A percentile compares a stretch with the other conserved stretches of the same genome.
phyloP scores from a whole-genome alignment of 2,329 filamentous ascomycete genomes.

The Aspergillus sp. region DNA sequence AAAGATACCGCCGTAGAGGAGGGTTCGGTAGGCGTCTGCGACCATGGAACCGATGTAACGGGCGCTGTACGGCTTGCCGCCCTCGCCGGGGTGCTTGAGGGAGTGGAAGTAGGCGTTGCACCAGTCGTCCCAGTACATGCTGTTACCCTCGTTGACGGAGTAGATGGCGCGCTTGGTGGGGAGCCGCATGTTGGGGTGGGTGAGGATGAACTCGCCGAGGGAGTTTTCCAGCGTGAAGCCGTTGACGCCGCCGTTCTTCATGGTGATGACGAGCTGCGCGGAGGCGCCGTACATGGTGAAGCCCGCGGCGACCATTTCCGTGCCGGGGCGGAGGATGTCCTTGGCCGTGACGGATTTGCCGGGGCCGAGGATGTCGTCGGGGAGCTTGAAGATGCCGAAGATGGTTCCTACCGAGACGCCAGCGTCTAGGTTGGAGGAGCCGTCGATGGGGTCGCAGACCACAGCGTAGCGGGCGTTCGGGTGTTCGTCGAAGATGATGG shows the following conservation, averaged over 20 bases:
- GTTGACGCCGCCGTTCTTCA: slow-evolving; percentile 90
- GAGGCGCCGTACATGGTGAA: slow-evolving; percentile 99
- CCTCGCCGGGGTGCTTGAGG: slow-evolving; percentile 76
- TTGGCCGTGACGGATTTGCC: slow-evolving; percentile 64
- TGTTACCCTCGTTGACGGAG: slow-evolving; percentile 98
- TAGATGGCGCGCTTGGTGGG: slow-evolving; percentile 84
- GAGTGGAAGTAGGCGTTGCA: slow-evolving; percentile 88
- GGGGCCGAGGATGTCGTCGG: slow-evolving; percentile 60
- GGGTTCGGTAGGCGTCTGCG: slow-evolving; percentile 92
- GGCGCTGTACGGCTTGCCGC: slow-evolving; percentile 85
- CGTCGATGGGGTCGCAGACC: slow-evolving; percentile 96
- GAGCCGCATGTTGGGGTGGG: slow-evolving; percentile 91
- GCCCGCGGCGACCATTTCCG: slow-evolving; percentile 89
- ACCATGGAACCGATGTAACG: slow-evolving; percentile 99
- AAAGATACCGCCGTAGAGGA: slow-evolving; percentile 95
- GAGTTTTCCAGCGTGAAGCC: slow-evolving; percentile 97
- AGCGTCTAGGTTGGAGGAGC: slow-evolving; percentile 94
- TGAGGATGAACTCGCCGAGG: slow-evolving; percentile 97
- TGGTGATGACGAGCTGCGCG: slow-evolving; percentile 93
- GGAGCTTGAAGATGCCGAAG: slow-evolving; percentile 90
- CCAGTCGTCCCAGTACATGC: slow-evolving; percentile 89
- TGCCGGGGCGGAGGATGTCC: slow-evolving; percentile 86
- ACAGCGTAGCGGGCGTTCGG: slow-evolving; percentile 84
- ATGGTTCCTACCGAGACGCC: slow-evolving; percentile 98
- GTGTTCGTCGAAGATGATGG: slow-evolving; percentile 81